A percentile compares a stretch with the other conserved stretches of the same genome.
Evolutionary conservation across 1,284 basidiomycete species (phyloP).

Genomic region (Austropuccinia psidii): DNA sequence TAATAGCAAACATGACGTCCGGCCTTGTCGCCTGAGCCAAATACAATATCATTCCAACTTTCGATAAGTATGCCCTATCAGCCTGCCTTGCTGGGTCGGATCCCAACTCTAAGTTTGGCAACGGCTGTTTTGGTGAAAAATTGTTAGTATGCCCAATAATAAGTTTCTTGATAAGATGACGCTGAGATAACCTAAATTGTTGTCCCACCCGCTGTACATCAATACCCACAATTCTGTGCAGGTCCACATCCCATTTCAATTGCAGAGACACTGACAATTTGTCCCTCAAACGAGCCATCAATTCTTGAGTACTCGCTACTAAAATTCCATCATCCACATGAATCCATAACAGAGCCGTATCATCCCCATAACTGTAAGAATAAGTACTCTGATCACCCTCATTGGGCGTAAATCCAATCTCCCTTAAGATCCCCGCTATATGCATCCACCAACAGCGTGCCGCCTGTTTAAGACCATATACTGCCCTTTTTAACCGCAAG

Average conservation of each 20-base stretch:
- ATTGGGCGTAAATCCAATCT: background rate
- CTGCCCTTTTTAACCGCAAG: background rate
- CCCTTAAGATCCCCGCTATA: background rate
- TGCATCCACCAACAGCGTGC: background rate
- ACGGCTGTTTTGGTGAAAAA: too few relatives aligned
- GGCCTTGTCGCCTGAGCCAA: too few relatives aligned
- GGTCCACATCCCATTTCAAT: background rate
- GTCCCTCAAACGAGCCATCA: background rate
- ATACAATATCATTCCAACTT: too few relatives aligned
- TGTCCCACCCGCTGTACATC: too few relatives aligned
- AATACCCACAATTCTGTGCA: background rate
- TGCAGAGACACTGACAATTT: too few relatives aligned
- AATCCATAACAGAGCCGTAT: background rate
- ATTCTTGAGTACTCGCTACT: background rate
- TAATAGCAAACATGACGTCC: too few relatives aligned
- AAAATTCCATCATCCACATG: background rate
- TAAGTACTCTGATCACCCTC: background rate
- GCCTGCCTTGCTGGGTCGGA: background rate
- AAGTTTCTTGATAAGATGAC: too few relatives aligned
- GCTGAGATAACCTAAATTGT: too few relatives aligned
- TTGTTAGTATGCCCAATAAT: too few relatives aligned
- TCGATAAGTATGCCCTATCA: background rate
- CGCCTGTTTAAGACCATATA: slow-evolving; percentile 1
- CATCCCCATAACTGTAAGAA: background rate
- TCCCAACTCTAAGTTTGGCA: background rate